Evolutionary conservation across 192 early-diverging fungal genomes (phyloP).

Genomic region (Lobosporangium transversale): DNA sequence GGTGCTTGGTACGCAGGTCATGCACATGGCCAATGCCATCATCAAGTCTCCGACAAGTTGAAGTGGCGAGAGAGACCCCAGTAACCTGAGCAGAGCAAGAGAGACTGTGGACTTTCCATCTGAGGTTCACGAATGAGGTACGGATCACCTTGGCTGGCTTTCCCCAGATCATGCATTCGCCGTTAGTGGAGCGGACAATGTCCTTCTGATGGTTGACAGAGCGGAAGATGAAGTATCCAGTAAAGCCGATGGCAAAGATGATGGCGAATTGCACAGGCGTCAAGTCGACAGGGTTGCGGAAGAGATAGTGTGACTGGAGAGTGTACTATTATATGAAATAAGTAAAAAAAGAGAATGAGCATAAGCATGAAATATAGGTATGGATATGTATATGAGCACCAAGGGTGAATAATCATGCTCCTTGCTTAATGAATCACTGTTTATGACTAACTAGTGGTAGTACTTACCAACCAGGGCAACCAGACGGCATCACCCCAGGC

Average conservation of each 20-base stretch:
- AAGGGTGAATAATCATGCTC: too few species aligned
- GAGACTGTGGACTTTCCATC: constrained; percentile 76
- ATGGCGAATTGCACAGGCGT: constrained; percentile 60
- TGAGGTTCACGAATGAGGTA: constrained; percentile 73
- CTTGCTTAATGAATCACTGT: too few species aligned
- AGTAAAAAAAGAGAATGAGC: too few species aligned
- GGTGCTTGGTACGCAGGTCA: constrained; percentile 76
- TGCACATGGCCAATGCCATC: constrained; percentile 77
- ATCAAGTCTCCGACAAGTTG: constrained; percentile 83
- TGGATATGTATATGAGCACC: too few species aligned
- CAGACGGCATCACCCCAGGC: constrained; percentile 86
- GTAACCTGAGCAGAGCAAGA: constrained; percentile 78
- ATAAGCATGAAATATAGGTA: too few species aligned
- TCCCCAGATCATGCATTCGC: constrained; percentile 82
- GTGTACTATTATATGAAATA: too few species aligned
- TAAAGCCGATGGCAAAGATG: constrained; percentile 63
- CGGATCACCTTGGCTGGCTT: constrained; percentile 76
- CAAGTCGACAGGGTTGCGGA: constrained; percentile 78
- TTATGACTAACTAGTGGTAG: too few species aligned
- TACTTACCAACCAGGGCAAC: constrained; percentile 84
- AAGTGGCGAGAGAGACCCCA: constrained; percentile 89
- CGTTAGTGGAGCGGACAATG: constrained; percentile 71
- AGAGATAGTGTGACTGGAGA: constrained; percentile 81
- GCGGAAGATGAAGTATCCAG: constrained; percentile 85
- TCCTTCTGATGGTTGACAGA: constrained; percentile 86